Conservation (phyloP, 1,284 basidiomycete genomes). For the Tilletia setariae region DNA sequence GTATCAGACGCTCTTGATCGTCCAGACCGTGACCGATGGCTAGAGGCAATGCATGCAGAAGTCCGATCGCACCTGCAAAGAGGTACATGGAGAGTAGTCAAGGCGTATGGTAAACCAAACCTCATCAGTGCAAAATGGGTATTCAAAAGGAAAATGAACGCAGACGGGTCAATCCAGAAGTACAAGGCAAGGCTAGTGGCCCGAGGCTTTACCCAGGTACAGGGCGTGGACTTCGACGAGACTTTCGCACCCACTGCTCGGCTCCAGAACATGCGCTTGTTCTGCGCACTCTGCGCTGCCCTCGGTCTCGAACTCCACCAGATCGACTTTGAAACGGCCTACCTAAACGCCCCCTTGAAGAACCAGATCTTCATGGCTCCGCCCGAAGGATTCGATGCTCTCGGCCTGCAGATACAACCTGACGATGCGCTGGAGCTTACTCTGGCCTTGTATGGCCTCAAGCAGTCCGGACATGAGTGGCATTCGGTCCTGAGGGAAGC, state of each 20-base stretch:
- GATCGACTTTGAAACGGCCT: slow-evolving; percentile 11
- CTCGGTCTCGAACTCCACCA: background rate
- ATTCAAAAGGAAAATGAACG: slow-evolving; percentile 1
- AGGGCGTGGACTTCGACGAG: slow-evolving; percentile 21
- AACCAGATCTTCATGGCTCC: background rate
- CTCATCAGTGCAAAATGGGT: slow-evolving; percentile 19
- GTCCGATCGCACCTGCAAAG: background rate
- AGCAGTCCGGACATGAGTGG: slow-evolving; percentile 9
- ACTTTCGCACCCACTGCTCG: slow-evolving; percentile 18
- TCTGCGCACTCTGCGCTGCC: background rate
- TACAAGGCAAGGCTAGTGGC: slow-evolving; percentile 19
- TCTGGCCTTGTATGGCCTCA: background rate
- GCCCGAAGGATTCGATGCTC: background rate
- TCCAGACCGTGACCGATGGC: background rate
- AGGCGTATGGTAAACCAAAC: background rate
- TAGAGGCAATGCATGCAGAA: background rate
- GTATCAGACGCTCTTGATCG: background rate
- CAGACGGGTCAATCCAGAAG: slow-evolving; percentile 12
- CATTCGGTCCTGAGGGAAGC: background rate
- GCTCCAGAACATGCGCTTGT: background rate
- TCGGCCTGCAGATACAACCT: background rate
- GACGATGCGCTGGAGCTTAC: background rate
- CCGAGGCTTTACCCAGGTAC: slow-evolving; percentile 18
- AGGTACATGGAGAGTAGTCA: background rate
- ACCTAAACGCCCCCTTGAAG: background rate